phyloP scores from a whole-genome alignment of 2,329 filamentous ascomycete genomes.

The Pseudogymnoascus sp. region DNA sequence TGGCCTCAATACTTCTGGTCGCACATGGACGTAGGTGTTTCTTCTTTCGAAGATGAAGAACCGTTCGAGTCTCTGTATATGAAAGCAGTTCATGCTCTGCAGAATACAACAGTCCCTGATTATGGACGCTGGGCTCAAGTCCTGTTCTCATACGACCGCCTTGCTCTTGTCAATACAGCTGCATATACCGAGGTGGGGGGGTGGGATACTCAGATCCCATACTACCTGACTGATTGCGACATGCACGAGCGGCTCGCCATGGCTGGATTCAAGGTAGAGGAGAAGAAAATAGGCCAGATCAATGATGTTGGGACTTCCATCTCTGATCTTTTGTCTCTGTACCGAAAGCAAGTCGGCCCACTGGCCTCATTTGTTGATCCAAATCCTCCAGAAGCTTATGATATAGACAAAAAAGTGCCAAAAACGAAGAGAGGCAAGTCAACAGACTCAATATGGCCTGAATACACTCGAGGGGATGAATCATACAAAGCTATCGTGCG shows the following conservation, averaged over 20 bases:
- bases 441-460: background rate
- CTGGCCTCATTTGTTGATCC: constrained; percentile 32
- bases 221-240: constrained; percentile 51
- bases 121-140: constrained; percentile 38
- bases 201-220: constrained; percentile 52
- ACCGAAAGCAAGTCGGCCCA: constrained; percentile 30
- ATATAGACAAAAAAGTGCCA: constrained; percentile 10
- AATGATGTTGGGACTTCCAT: constrained; percentile 39
- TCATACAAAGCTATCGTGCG: constrained; percentile 9
- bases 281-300: constrained; percentile 35
- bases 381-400: constrained; percentile 26
- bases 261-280: constrained; percentile 36
- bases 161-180: constrained; percentile 47
- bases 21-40: constrained; percentile 47
- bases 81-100: constrained; percentile 15
- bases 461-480: background rate
- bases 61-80: constrained; percentile 17
- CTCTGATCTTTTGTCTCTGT: constrained; percentile 39
- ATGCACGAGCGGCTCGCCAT: constrained; percentile 43
- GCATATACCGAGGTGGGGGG: constrained; percentile 38
- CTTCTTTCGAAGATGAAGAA: constrained; percentile 33
- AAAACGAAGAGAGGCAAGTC: background rate
- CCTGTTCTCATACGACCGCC: constrained; percentile 52
- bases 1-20: constrained; percentile 48
- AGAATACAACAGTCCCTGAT: constrained; percentile 10